Percentiles rank a stretch among this genome's conserved stretches.
phyloP scores from a whole-genome alignment of 2,329 filamentous ascomycete genomes.

The Periconia sp. region DNA sequence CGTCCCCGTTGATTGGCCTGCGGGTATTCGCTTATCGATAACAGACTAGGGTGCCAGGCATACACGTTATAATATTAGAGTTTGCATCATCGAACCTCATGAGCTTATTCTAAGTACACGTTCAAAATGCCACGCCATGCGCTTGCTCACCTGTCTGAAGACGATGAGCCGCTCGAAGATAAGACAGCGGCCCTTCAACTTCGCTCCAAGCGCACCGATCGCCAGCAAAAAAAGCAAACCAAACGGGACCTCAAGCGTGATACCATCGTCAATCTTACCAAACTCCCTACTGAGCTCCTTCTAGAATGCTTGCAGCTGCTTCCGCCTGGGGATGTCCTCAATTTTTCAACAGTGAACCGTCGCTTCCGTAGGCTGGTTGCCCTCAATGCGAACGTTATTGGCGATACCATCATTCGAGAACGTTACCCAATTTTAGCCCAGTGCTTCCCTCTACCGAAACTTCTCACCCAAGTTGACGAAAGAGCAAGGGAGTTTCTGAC shows the following conservation, averaged over 20 bases:
- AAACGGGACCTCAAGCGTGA: slow-evolving; percentile 32
- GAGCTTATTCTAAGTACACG: neutral
- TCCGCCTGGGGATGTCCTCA: slow-evolving; percentile 55
- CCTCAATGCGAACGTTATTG: slow-evolving; percentile 49
- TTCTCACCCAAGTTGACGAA: slow-evolving; percentile 46
- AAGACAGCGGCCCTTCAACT: slow-evolving; percentile 53
- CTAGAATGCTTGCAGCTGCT: slow-evolving; percentile 52
- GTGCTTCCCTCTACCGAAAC: slow-evolving; percentile 56
- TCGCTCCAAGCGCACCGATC: slow-evolving; percentile 57
- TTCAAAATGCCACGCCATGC: slow-evolving; percentile 25
- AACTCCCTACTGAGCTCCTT: slow-evolving; percentile 58
- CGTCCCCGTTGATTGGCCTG: too few species aligned
- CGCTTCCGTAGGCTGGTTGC: slow-evolving; percentile 49
- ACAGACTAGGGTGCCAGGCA: too few species aligned
- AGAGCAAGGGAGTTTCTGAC: slow-evolving; percentile 43
- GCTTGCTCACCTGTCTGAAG: slow-evolving; percentile 21
- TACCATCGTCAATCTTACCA: slow-evolving; percentile 42
- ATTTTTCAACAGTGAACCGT: slow-evolving; percentile 47
- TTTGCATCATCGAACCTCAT: neutral
- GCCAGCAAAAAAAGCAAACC: slow-evolving; percentile 47
- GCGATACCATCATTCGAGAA: slow-evolving; percentile 45
- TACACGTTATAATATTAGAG: too few species aligned
- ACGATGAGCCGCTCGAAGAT: slow-evolving; percentile 52
- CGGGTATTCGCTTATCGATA: too few species aligned
- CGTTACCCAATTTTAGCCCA: slow-evolving; percentile 55